A percentile compares a stretch with the other conserved stretches of the same genome.
Conservation (phyloP, 164 flowering plant species). For the Paratinospora sagittata region DNA sequence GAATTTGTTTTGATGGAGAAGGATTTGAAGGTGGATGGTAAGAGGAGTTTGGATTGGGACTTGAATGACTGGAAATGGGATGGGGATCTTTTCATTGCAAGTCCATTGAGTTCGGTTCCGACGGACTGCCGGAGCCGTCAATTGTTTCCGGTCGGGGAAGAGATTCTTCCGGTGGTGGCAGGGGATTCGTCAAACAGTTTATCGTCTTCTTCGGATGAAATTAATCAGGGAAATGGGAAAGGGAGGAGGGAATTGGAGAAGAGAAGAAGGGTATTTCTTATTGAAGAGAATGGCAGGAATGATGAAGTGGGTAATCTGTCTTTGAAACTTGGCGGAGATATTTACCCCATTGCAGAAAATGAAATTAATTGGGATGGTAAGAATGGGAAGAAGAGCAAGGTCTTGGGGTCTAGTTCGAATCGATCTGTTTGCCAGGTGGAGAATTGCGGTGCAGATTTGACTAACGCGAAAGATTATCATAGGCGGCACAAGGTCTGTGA, state of each 20-base stretch:
- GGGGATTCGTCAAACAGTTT: slow-evolving; percentile 23
- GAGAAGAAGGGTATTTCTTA: slow-evolving; percentile 43
- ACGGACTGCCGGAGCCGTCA: slow-evolving; percentile 36
- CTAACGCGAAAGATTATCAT: slow-evolving; percentile 79
- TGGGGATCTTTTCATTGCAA: slow-evolving; percentile 69
- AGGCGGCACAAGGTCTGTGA: slow-evolving; percentile 92
- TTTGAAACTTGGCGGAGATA: slow-evolving; percentile 69
- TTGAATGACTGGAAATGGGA: slow-evolving; percentile 96
- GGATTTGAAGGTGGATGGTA: slow-evolving; percentile 37
- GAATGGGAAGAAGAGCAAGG: slow-evolving; percentile 56
- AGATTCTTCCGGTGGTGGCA: slow-evolving; percentile 10
- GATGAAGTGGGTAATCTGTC: slow-evolving; percentile 47
- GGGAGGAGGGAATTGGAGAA: slow-evolving; percentile 53
- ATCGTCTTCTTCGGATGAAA: slow-evolving; percentile 31
- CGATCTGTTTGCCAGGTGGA: slow-evolving; percentile 87
- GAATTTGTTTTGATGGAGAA: slow-evolving; percentile 24
- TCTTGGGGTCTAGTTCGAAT: slow-evolving; percentile 32
- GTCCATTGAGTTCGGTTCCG: slow-evolving; percentile 36
- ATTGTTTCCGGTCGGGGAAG: slow-evolving; percentile 39
- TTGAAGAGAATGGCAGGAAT: slow-evolving; percentile 32
- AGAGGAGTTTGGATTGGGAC: slow-evolving; percentile 67
- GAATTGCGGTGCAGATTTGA: slow-evolving; percentile 68
- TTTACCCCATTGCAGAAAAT: slow-evolving; percentile 30
- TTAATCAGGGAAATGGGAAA: slow-evolving; percentile 17
- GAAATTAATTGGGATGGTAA: slow-evolving; percentile 42